Evolutionary conservation across 2,329 filamentous ascomycete species (phyloP), one percentile per base, ranked within the genome.

Genomic region (Mollisiaceae sp.): DNA sequence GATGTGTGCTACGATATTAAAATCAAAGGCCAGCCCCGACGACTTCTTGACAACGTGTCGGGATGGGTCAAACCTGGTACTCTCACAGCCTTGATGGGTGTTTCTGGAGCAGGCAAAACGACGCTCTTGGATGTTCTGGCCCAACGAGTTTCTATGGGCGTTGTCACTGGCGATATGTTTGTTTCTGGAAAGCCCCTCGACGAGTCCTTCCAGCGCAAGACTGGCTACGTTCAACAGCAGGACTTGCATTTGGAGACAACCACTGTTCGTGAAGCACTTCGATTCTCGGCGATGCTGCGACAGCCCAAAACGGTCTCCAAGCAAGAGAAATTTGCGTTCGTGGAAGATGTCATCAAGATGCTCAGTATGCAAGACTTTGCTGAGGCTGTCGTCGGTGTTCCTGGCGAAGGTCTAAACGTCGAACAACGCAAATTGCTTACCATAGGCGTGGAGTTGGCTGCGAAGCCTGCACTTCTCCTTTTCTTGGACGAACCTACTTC

Each of bases 401-500:
- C 92, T 2, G 94, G 94, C 64, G 92, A 96, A 81, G 94, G 92
- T 78, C 83, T 92, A 50, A 92, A 92, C 74, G 86, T 89, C 9
- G 87, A 90, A 72, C 87, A 90, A 77, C 82, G 87, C 54, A 90
- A 90, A 78, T 90, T 93, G 72, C 84, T 97, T 6, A 97, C 94
- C 0, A 97, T 98, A 69, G 94, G 93, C 78, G 94, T 98, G n/a
- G 94, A 98, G 77, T 85, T 98, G 27, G 94, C 93, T 50, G 94
- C 94, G 6, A 97, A 95, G 81, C 94, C 94, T 11, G 89, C 92
- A 54, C 84, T 97, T 57, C 84, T 97, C 65, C 86, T 97, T 57
- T 97, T 97, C 81, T 87, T 97, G 58, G 94, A 98, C 73, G 94
- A 98, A 78, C 94, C 94, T 22, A 97, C 94, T 5, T 97, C 93